phyloP scores from a whole-genome alignment of 2,329 filamentous ascomycete species.

The Beauveria sp. region DNA sequence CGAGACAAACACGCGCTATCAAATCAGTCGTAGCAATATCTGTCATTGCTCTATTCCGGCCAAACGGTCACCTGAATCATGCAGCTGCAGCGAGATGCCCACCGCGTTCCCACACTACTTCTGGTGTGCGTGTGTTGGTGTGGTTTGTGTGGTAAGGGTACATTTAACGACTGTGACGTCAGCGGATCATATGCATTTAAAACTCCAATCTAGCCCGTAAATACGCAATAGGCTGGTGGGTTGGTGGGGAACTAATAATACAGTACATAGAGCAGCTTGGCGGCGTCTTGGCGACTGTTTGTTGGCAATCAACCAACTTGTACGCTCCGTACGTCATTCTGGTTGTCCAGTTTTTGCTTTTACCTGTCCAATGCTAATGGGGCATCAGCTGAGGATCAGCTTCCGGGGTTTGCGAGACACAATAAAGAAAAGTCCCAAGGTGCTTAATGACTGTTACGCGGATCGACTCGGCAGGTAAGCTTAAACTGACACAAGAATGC shows the following conservation, averaged over 20 bases:
- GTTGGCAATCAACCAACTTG: neutral
- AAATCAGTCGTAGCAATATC: neutral
- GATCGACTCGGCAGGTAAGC: no score
- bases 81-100: neutral
- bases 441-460: no score
- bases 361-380: neutral
- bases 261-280: neutral
- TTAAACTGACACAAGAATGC: neutral
- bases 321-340: neutral
- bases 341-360: neutral
- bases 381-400: conserved; percentile 3
- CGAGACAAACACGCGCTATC: neutral
- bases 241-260: neutral
- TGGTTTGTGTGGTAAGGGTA: neutral
- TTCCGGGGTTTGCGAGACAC: neutral
- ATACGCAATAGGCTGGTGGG: neutral
- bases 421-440: no score
- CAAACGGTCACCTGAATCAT: neutral
- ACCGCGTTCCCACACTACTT: neutral
- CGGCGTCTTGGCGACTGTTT: neutral
- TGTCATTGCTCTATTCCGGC: neutral
- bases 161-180: conserved; percentile 9
- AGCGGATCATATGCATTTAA: neutral
- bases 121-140: no score
- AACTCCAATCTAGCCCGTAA: neutral